phyloP scores from a whole-genome alignment of 257 asterid genomes.

The Rhazya stricta region DNA sequence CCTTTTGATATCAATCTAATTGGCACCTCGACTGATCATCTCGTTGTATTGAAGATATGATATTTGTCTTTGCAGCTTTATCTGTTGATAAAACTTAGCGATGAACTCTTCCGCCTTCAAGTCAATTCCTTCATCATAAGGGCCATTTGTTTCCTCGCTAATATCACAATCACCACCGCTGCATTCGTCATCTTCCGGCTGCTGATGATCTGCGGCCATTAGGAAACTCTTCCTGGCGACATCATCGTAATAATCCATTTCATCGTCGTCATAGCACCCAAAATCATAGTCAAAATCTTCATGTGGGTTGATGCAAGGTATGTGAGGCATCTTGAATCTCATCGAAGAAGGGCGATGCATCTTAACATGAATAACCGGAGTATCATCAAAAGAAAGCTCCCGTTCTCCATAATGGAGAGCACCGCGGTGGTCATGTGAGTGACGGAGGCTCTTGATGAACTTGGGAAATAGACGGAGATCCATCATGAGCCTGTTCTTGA shows the following conservation, averaged over 20 bases:
- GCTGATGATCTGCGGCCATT: conserved; percentile 11
- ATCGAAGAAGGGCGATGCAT: conserved; percentile 79
- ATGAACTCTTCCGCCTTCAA: conserved; percentile 74
- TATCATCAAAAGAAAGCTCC: conserved; percentile 60
- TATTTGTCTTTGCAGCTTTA: conserved; percentile 60
- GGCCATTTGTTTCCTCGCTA: conserved; percentile 11
- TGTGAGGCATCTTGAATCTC: conserved; percentile 57
- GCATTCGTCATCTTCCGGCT: background rate
- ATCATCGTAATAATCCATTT: background rate
- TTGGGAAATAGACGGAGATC: conserved; percentile 37
- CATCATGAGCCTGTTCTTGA: conserved; percentile 31
- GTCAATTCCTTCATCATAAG: conserved; percentile 54
- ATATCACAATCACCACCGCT: background rate
- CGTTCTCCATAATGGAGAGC: conserved; percentile 55
- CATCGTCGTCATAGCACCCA: conserved; percentile 23
- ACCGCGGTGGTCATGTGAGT: conserved; percentile 9
- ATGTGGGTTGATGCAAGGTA: conserved; percentile 72
- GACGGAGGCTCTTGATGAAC: conserved; percentile 43
- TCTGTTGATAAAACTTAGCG: conserved; percentile 58
- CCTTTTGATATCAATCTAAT: background rate
- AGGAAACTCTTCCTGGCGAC: conserved; percentile 13
- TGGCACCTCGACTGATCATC: conserved; percentile 23
- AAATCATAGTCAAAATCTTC: conserved; percentile 67
- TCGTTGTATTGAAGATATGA: conserved; percentile 29
- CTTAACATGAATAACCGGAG: conserved; percentile 50